Percentiles rank a stretch among this genome's conserved stretches.
Evolutionary conservation across 768 basidiomycete species (phyloP).

Genomic region (Tylopilus rubrobrunneus): DNA sequence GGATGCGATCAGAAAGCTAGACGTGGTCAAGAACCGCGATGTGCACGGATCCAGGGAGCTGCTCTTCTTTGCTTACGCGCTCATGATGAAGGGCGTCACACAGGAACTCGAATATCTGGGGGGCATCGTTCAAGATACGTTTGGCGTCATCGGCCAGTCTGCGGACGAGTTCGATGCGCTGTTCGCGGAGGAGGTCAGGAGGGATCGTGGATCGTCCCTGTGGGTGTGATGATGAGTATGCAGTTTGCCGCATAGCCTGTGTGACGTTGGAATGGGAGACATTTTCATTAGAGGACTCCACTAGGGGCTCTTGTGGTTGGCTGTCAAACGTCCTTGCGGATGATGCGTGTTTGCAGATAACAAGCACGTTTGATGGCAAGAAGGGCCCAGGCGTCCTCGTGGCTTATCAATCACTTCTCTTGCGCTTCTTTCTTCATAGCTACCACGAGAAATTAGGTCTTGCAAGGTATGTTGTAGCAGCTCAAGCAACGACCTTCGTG

Average conservation of each 20-base stretch:
- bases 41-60: slow-evolving; percentile 81
- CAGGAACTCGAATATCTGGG: slow-evolving; percentile 84
- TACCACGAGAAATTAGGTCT: not conserved
- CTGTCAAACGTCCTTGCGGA: slow-evolving; percentile 3
- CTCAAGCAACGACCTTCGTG: not conserved
- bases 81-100: slow-evolving; percentile 93
- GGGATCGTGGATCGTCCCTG: not conserved
- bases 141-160: slow-evolving; percentile 86
- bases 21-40: slow-evolving; percentile 84
- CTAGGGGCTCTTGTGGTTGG: not conserved
- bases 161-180: slow-evolving; percentile 79
- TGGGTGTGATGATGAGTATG: slow-evolving; percentile 12
- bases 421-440: no score
- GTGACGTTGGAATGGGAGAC: slow-evolving; percentile 3
- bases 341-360: slow-evolving; percentile 2
- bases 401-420: not conserved
- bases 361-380: slow-evolving; percentile 7
- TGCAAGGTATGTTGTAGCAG: not conserved
- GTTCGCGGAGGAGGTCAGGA: slow-evolving; percentile 39
- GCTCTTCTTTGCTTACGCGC: slow-evolving; percentile 89
- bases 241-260: not conserved
- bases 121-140: slow-evolving; percentile 76
- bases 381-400: slow-evolving; percentile 4
- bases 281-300: slow-evolving; percentile 1
- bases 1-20: slow-evolving; percentile 73